Evolutionary conservation across 225 moss, liverwort and hornwort genomes (phyloP), one percentile per base, ranked within the genome.

Genomic region (Bryum argenteum): DNA sequence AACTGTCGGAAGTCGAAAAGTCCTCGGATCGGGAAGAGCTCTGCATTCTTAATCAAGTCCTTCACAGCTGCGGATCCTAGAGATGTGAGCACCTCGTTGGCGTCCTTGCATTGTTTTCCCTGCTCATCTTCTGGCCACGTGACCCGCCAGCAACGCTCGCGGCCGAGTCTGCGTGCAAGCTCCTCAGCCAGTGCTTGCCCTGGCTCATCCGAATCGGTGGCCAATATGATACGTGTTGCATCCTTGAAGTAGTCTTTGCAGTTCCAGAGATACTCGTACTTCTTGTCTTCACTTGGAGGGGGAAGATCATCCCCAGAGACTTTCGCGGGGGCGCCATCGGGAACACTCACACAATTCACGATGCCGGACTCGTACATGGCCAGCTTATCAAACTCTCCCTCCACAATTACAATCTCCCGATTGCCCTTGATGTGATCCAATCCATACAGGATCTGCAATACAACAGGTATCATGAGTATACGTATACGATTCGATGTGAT

Each of bases 91-190:
- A 97, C 94, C 85, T 98, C 97, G 66, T 98, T 98, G 41, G 91
- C 92, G 80, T 98, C 97, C 81, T 94, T 98, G 76, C 80, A 94
- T 61, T 73, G 78, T 38, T 77, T 84, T 63, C 86, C 94, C 61
- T 72, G 76, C 59, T 78, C 77, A 43, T 69, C 77, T 43, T 74
- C 82, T 11, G 98, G 98, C 98, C 98, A 98, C 61, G 72, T 89
- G 41, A 98, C 92, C 18, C 98, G 88, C 98, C 98, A 98, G 81
- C 98, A 98, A 70, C 98, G 83, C 84, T 98, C 98, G 75, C 98
- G 89, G 65, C 98, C 98, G 66, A 98, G 89, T 75, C 98, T 82
- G 22, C 98, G 89, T 26, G 98, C 98, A 75, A 98, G 84, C 85
- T 98, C 98, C 75, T 94, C 98, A 13, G 98, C 98, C 69, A 98